Evolutionary conservation across 106 monocot genomes (phyloP).

Genomic region (Ottelia alismoides): DNA sequence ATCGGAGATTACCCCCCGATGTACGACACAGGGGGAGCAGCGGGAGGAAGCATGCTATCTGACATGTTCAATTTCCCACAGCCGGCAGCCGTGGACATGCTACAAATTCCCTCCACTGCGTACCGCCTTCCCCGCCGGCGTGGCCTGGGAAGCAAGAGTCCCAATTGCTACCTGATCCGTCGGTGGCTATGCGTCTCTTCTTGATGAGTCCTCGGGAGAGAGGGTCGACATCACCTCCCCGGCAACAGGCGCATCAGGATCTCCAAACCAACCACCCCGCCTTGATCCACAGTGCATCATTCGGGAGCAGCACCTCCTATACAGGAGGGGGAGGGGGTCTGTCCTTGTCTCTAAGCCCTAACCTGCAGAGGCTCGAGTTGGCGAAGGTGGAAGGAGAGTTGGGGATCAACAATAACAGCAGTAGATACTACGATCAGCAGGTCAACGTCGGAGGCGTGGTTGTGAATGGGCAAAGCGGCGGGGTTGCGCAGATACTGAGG

Average conservation of each 20-base stretch:
- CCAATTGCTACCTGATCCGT: constrained; percentile 21
- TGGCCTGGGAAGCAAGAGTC: constrained; percentile 8
- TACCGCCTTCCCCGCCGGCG: not conserved
- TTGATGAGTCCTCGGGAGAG: constrained; percentile 32
- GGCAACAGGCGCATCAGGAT: constrained; percentile 6
- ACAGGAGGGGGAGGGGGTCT: constrained; percentile 36
- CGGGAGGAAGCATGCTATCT: not conserved
- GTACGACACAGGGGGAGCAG: not conserved
- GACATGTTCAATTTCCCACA: constrained; percentile 5
- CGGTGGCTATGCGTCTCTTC: constrained; percentile 51
- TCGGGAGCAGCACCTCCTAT: constrained; percentile 2
- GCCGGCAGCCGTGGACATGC: not conserved
- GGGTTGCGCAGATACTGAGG: constrained; percentile 30
- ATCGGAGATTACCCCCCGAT: no score
- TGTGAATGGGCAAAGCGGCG: not conserved
- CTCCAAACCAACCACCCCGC: no score
- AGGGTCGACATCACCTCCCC: constrained; percentile 28
- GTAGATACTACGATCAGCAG: constrained; percentile 21
- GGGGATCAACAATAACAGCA: no score
- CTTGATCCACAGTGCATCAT: not conserved
- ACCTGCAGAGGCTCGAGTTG: constrained; percentile 65
- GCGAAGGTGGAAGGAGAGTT: no score
- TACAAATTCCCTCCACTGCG: no score
- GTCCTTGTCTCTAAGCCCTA: constrained; percentile 62
- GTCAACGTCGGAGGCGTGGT: constrained; percentile 39